Percentiles rank a stretch among this genome's conserved stretches.
These are phyloP conservation scores for Cercospora sp. DNA, from an alignment of 2,329 filamentous ascomycete genomes.

Conservation along the genomic window DNA sequence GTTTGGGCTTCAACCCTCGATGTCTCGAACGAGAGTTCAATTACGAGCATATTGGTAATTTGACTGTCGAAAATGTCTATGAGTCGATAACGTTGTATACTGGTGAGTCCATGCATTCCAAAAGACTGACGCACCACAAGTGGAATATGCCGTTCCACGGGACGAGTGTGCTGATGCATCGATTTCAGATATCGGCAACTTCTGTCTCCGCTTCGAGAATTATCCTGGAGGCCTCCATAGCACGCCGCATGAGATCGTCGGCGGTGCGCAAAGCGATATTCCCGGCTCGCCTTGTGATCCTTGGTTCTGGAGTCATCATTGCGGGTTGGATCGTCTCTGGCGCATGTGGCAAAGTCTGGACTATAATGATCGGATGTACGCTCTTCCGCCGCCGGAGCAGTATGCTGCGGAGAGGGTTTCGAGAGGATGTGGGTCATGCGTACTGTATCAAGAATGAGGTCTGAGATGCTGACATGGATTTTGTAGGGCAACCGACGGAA, in stretches of 20 bases:
- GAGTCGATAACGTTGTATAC: slow-evolving; percentile 1
- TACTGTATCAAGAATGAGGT: neutral
- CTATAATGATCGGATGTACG: neutral
- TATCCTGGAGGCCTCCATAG: slow-evolving; percentile 17
- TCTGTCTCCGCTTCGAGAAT: slow-evolving; percentile 15
- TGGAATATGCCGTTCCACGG: too few relatives aligned
- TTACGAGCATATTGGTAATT: neutral
- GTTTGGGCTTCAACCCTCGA: slow-evolving; percentile 37
- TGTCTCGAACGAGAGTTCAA: slow-evolving; percentile 36
- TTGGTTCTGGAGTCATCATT: slow-evolving; percentile 13
- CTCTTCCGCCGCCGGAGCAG: neutral
- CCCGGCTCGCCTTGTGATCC: slow-evolving; percentile 48
- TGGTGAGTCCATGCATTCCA: neutral
- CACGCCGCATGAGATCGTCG: slow-evolving; percentile 33
- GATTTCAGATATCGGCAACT: slow-evolving; percentile 3
- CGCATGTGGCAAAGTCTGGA: slow-evolving; percentile 37
- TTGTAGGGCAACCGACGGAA: slow-evolving; percentile 8
- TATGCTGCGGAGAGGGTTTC: neutral
- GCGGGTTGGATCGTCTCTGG: slow-evolving; percentile 6
- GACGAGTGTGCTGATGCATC: neutral
- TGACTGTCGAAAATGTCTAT: slow-evolving; percentile 17
- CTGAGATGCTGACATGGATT: neutral
- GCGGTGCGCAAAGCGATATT: slow-evolving; percentile 49
- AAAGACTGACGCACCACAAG: too few relatives aligned
- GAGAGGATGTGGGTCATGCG: slow-evolving; percentile 2